Conservation (phyloP, 208 protist genomes). For the Trypanosomatidae sp. region DNA sequence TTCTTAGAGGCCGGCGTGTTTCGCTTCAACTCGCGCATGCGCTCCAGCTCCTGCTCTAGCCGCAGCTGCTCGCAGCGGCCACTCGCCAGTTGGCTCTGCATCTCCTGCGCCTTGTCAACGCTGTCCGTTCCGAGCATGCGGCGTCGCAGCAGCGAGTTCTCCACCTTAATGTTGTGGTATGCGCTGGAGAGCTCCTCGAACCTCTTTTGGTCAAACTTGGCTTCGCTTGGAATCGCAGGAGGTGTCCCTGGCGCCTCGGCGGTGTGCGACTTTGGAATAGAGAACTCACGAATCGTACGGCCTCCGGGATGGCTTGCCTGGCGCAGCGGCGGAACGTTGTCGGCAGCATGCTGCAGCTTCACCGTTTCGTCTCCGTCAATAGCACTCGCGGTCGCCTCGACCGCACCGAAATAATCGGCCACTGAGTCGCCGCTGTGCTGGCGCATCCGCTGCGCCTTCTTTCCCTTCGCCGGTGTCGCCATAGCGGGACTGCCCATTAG, state of each 20-base stretch:
- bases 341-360: conserved; percentile 60
- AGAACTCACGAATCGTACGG: conserved; percentile 76
- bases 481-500: conserved; percentile 81
- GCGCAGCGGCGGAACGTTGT: conserved; percentile 48
- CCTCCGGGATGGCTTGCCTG: conserved; percentile 69
- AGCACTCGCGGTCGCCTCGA: conserved; percentile 50
- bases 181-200: conserved; percentile 71
- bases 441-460: conserved; percentile 36
- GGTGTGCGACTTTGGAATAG: conserved; percentile 49
- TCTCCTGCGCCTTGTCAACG: conserved; percentile 54
- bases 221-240: conserved; percentile 1
- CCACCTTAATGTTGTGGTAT: conserved; percentile 87
- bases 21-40: conserved; percentile 47
- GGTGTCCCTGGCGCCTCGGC: conserved; percentile 1
- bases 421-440: conserved; percentile 28
- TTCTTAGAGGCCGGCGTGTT: conserved; percentile 9
- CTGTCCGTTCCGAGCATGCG: conserved; percentile 70
- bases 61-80: conserved; percentile 51
- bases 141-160: conserved; percentile 79
- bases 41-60: conserved; percentile 60
- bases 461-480: conserved; percentile 40
- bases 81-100: conserved; percentile 60
- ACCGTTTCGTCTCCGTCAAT: conserved; percentile 72
- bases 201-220: conserved; percentile 38
- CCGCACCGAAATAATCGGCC: conserved; percentile 48